phyloP scores from a whole-genome alignment of 371 early-diverging fungal species.

The Mortierella sp. region DNA sequence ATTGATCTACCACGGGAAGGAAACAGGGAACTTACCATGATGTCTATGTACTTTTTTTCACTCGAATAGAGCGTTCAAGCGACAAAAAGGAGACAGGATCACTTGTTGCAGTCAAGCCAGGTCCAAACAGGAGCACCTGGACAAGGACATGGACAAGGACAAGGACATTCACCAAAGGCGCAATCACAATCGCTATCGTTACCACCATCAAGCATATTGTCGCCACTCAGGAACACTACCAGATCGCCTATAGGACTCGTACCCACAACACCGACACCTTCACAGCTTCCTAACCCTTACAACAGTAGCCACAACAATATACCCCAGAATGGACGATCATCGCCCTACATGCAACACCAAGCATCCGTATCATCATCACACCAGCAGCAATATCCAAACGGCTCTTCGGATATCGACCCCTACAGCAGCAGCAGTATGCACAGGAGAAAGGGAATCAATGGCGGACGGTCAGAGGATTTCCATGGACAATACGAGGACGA shows the following conservation, averaged over 20 bases:
- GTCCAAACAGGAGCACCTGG: background rate
- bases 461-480: conserved; percentile 17
- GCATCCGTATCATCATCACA: conserved; percentile 16
- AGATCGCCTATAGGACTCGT: conserved; percentile 55
- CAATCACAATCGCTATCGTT: conserved; percentile 27
- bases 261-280: conserved; percentile 41
- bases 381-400: conserved; percentile 30
- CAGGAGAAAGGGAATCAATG: conserved; percentile 41
- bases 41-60: conserved; percentile 17
- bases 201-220: conserved; percentile 42
- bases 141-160: conserved; percentile 4
- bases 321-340: conserved; percentile 58
- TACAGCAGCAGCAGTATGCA: conserved; percentile 47
- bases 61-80: conserved; percentile 72
- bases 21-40: background rate
- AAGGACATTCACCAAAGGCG: conserved; percentile 28
- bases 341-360: conserved; percentile 64
- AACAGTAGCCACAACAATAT: conserved; percentile 32
- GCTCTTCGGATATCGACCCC: conserved; percentile 35
- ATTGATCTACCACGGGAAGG: background rate
- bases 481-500: conserved; percentile 49
- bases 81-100: conserved; percentile 74
- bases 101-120: conserved; percentile 37
- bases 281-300: conserved; percentile 25
- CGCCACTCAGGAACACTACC: conserved; percentile 58